Percentiles rank a stretch among this genome's conserved stretches.
Evolutionary conservation across 768 basidiomycete genomes (phyloP).

Genomic region (Psilocybe subaeruginosa): DNA sequence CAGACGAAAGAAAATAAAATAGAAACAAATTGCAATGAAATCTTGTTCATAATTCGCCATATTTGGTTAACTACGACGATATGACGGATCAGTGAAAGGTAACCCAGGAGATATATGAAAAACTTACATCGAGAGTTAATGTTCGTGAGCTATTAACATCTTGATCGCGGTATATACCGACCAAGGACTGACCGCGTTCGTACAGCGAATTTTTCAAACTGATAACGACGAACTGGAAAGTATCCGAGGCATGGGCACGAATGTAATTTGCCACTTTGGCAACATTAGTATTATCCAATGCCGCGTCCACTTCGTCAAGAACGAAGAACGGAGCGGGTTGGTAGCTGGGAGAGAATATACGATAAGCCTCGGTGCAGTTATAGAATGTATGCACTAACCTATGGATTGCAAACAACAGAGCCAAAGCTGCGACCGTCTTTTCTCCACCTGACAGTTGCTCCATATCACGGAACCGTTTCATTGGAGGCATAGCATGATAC

Average conservation of each 20-base stretch:
- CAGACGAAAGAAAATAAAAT: constrained; percentile 2
- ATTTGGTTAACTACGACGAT: constrained; percentile 55
- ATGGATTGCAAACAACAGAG: constrained; percentile 95
- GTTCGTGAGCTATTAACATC: constrained; percentile 91
- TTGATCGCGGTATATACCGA: constrained; percentile 94
- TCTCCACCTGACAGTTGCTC: constrained; percentile 98
- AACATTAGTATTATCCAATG: constrained; percentile 98
- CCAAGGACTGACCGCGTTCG: constrained; percentile 86
- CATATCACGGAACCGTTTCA: constrained; percentile 99
- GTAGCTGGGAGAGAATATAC: constrained; percentile 54
- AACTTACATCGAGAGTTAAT: constrained; percentile 85
- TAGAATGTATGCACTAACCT: constrained; percentile 49
- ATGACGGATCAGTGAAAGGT: neutral
- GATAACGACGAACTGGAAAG: constrained; percentile 97
- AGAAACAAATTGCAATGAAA: neutral
- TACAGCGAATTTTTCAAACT: constrained; percentile 94
- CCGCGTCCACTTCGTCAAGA: constrained; percentile 97
- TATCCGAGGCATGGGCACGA: constrained; percentile 76
- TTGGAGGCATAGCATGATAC: constrained; percentile 99
- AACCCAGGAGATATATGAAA: neutral
- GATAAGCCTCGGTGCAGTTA: neutral
- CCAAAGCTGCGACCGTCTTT: constrained; percentile 98
- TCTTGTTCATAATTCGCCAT: constrained; percentile 46
- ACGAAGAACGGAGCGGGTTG: constrained; percentile 98
- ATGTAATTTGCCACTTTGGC: constrained; percentile 96